Conservation (phyloP, 2,329 filamentous ascomycete genomes). For the Coniosporium tulheliwenetii region DNA sequence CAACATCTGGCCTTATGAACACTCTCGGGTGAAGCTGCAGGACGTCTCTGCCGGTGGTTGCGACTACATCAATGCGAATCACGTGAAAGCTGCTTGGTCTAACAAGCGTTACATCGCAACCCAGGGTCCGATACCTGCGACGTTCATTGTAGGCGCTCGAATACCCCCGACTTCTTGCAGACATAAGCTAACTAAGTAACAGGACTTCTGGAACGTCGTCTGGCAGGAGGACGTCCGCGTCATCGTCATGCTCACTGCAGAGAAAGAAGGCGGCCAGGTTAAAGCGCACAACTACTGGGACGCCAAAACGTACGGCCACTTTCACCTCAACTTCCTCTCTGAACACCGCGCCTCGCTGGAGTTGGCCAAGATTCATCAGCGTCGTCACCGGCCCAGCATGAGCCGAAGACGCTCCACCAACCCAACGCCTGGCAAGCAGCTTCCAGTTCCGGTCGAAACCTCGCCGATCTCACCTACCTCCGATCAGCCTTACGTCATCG, state of each 20-base stretch:
- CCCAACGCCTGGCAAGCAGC: conserved; percentile 12
- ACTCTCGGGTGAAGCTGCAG: conserved; percentile 69
- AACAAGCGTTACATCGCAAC: conserved; percentile 92
- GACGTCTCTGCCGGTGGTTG: conserved; percentile 52
- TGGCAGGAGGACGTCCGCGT: conserved; percentile 96
- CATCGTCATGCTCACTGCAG: conserved; percentile 91
- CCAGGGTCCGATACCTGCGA: conserved; percentile 82
- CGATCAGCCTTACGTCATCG: conserved; percentile 60
- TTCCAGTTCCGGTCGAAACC: conserved; percentile 7
- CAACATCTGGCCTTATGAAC: conserved; percentile 93
- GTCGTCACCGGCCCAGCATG: conserved; percentile 16
- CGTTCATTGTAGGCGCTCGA: conserved; percentile 56
- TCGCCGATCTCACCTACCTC: conserved; percentile 13
- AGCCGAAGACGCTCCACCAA: conserved; percentile 20
- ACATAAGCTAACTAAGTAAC: neutral
- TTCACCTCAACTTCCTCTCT: conserved; percentile 61
- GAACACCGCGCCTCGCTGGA: conserved; percentile 74
- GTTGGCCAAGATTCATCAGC: conserved; percentile 33
- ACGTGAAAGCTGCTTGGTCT: conserved; percentile 63
- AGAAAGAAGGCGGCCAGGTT: conserved; percentile 79
- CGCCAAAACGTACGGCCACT: conserved; percentile 57
- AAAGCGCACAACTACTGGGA: conserved; percentile 96
- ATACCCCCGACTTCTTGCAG: neutral
- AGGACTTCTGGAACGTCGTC: conserved; percentile 96
- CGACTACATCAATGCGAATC: conserved; percentile 92